phyloP scores from a whole-genome alignment of 805 yeast genomes.

The Myxozyma vanderwaltii region DNA sequence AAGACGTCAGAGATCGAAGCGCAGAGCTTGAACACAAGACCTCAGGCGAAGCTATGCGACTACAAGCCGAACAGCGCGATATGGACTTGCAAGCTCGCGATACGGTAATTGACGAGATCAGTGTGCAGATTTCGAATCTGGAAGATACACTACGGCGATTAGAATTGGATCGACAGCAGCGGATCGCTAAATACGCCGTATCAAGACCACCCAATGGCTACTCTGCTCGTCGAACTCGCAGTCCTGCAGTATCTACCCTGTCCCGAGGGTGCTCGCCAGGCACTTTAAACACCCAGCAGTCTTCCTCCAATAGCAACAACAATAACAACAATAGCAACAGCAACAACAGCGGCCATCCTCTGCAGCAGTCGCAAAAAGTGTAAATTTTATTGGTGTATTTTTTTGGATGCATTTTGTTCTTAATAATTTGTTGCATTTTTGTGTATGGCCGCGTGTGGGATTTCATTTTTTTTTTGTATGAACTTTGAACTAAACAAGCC shows the following conservation, averaged over 20 bases:
- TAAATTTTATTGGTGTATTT: background rate
- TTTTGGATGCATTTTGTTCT: no score
- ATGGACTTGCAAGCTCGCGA: conserved; percentile 41
- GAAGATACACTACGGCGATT: conserved; percentile 40
- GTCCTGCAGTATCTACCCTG: conserved; percentile 19
- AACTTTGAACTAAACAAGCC: no score
- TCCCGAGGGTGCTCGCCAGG: conserved; percentile 24
- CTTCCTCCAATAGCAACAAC: conserved; percentile 4
- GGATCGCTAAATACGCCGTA: conserved; percentile 27
- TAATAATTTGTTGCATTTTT: conserved; percentile 24
- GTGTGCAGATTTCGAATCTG: conserved; percentile 37
- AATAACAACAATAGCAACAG: conserved; percentile 1
- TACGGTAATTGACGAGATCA: conserved; percentile 37
- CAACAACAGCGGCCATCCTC: conserved; percentile 19
- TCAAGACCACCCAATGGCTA: conserved; percentile 21
- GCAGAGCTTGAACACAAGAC: conserved; percentile 32
- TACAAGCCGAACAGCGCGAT: conserved; percentile 38
- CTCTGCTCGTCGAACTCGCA: conserved; percentile 20
- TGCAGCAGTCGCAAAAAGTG: conserved; percentile 30
- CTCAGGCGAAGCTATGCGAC: conserved; percentile 38
- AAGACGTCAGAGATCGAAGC: conserved; percentile 37
- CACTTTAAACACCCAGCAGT: background rate
- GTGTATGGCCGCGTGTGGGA: no score
- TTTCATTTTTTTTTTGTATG: no score
- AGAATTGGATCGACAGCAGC: conserved; percentile 31